Evolutionary conservation across 192 early-diverging fungal genomes (phyloP).

Genomic region (Jimgerdemannia lactiflua): DNA sequence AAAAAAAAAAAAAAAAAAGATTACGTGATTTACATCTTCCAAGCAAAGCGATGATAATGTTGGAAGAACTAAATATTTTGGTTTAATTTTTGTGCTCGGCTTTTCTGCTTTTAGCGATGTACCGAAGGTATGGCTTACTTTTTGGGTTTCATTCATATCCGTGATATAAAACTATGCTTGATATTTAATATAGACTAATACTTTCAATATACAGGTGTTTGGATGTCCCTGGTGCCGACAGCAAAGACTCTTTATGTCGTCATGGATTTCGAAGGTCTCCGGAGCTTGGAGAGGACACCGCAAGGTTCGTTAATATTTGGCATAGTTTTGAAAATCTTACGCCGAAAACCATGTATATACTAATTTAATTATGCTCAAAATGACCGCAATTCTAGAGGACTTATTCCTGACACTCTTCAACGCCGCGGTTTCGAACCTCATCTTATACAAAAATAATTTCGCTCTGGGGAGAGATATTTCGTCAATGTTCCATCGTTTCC

Average conservation of each 20-base stretch:
- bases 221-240: not conserved
- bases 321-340: not conserved
- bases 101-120: conserved; percentile 9
- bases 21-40: not conserved
- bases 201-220: not conserved
- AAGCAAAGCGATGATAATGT: not conserved
- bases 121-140: conserved; percentile 5
- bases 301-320: conserved; percentile 11
- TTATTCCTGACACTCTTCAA: not conserved
- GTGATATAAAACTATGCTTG: not conserved
- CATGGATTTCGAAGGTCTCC: conserved; percentile 26
- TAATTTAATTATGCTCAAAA: conserved; percentile 5
- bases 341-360: not conserved
- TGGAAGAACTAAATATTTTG: too few species aligned
- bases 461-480: conserved; percentile 20
- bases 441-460: conserved; percentile 22
- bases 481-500: conserved; percentile 24
- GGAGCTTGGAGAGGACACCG: conserved; percentile 16
- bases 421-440: conserved; percentile 9
- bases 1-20: too few species aligned
- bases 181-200: not conserved
- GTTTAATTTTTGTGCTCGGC: too few species aligned
- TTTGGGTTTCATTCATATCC: too few species aligned
- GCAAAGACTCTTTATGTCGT: conserved; percentile 20
- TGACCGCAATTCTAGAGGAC: not conserved